Base-by-base conservation (phyloP, 2,329 filamentous ascomycete genomes). In the Teratosphaeria zuluensis region DNA sequence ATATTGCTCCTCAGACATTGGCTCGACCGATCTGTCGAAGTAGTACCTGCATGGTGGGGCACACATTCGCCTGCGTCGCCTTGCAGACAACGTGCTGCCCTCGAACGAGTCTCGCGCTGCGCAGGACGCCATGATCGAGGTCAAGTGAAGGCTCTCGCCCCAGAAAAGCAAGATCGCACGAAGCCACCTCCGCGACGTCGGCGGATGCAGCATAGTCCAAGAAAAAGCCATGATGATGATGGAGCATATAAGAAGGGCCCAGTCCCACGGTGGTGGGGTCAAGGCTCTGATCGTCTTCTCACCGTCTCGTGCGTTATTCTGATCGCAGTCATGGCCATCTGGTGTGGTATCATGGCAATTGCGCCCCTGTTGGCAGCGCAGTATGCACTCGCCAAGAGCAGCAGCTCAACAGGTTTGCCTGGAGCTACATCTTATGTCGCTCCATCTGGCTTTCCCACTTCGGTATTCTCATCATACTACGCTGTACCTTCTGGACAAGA, bases 401-500 rank as follows among this genome's bases (percentile, higher is more conserved):
- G 24, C 35, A 38, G 21, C 12, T 9, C 42, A 5, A 30, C 51
- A 8, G 21, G 51, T 28, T 38, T 61, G 19, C 62, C 60, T 14
- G 62, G 62, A 2, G 56, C 42, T 12, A 56, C 61, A 11, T 58
- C 53, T 8, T 64, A 56, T 51, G 48, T 55, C 21, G 60, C 60
- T 2, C 58, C 62, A 35, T 58, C 58, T 12, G 62, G 62, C 52
- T 64, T 55, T 42, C 62, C 62, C 24, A 61, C 62, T 30, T 58
- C 58, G 9, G 62, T 56, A 31, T 64, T 64, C 55, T 62, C 62
- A 11, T 60, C 58, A 1, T 64, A 64, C 57, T 64, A 62, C 48
- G 69, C 75, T 57, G 72, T 74, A 21, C 75, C 77, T 3, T 70
- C 76, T 55, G 79, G 77, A n/a, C 70, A 74, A 61, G 73, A 81